phyloP scores from a whole-genome alignment of 306 rosid species.

The Inga laurina region DNA sequence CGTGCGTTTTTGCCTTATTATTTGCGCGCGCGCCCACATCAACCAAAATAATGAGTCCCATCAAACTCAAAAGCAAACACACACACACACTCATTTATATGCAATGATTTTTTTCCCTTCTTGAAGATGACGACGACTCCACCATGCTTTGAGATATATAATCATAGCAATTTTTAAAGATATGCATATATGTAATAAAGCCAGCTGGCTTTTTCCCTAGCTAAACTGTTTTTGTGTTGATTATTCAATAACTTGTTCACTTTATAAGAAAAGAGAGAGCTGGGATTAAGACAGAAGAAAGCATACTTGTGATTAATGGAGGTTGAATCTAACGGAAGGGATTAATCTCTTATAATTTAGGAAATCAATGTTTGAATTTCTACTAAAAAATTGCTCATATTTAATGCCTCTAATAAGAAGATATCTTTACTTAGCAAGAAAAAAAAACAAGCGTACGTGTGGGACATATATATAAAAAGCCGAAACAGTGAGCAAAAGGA shows the following conservation, averaged over 20 bases:
- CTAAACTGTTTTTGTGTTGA: conserved; percentile 9
- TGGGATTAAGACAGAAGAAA: neutral
- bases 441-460: too few relatives aligned
- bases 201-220: neutral
- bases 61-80: neutral
- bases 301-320: too few relatives aligned
- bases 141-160: neutral
- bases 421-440: too few relatives aligned
- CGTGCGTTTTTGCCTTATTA: neutral
- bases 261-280: neutral
- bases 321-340: too few relatives aligned
- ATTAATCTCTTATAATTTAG: too few relatives aligned
- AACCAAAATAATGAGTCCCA: neutral
- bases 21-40: neutral
- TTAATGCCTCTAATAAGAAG: too few relatives aligned
- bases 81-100: neutral
- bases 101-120: conserved; percentile 8
- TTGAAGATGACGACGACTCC: neutral
- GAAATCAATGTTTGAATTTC: too few relatives aligned
- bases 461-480: too few relatives aligned
- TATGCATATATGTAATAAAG: neutral
- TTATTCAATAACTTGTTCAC: neutral
- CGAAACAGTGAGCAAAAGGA: neutral
- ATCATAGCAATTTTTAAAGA: conserved; percentile 2
- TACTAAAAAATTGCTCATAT: too few relatives aligned